Conservation (phyloP, 176 grass and related monocot genomes). For the Phragmites australis region DNA sequence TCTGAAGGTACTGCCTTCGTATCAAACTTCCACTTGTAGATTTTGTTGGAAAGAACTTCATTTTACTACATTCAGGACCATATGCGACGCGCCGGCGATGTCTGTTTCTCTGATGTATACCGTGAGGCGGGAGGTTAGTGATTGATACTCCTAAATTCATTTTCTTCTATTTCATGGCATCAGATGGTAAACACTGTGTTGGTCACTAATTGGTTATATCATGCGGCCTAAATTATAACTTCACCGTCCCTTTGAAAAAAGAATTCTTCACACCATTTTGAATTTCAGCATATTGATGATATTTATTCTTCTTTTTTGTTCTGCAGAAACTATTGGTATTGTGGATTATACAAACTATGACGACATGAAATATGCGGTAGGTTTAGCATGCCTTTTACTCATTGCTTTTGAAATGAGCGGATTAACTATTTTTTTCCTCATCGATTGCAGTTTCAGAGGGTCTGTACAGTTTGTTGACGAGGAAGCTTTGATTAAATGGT, state of each 20-base stretch:
- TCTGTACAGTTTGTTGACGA: constrained; percentile 11
- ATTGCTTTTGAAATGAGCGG: background rate
- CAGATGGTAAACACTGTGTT: background rate
- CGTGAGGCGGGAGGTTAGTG: constrained; percentile 74
- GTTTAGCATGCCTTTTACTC: constrained; percentile 3
- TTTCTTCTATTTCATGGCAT: background rate
- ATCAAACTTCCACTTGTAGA: background rate
- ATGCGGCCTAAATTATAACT: background rate
- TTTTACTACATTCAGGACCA: constrained; percentile 60
- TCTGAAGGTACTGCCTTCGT: constrained; percentile 63
- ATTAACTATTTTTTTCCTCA: background rate
- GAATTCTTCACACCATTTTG: background rate
- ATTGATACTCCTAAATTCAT: background rate
- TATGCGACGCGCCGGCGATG: constrained; percentile 86
- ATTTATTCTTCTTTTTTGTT: constrained; percentile 13
- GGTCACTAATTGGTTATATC: constrained; percentile 3
- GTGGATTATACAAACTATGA: constrained; percentile 97
- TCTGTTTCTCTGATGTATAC: constrained; percentile 96
- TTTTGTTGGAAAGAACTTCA: constrained; percentile 3
- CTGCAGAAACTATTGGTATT: constrained; percentile 77
- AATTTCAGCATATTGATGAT: constrained; percentile 7
- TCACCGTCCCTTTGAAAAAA: background rate
- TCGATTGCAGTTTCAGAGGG: constrained; percentile 4
- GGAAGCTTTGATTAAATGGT: background rate
- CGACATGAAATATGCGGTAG: constrained; percentile 94